Base-by-base conservation (phyloP, 306 rosid species). In the Glycine soja region DNA sequence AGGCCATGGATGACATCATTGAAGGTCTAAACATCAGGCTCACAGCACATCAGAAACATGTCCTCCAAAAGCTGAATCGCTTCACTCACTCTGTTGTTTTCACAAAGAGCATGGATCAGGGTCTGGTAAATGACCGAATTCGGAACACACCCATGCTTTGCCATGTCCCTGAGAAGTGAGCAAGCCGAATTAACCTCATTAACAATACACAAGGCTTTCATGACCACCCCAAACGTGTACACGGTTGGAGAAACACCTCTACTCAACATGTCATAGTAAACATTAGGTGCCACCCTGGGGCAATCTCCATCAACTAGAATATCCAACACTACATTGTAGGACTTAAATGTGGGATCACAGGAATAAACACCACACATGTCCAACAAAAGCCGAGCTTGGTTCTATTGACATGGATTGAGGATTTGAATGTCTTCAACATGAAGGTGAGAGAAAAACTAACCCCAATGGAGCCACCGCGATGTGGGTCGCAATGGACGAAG, bases 41-140 rank as follows among this genome's bases (percentile, higher is more conserved):
- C 67, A 77, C 99, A 95, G 14, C 96, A 94, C 98, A 95, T 95
- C 83, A 93, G 78, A 82, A 90, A 84, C 99, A 95, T 93, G 79
- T 95, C 99, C 79, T 93, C 98, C 72, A 95, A 83, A 50, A 95
- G 91, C 70, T 42, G 87, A 86, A 82, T n/a, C 1, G 97, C 96
- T 65, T 95, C 98, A 83, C 57, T 88, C 50, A 88, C 94, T 63
- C 88, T 85, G 36, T 88, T 86, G 80, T 69, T 93, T 83, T 83
- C 86, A 18, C 91, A 86, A 30, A 89, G 93, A 32, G 96, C 89
- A 59, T 95, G 98, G 85, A 95, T 95, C 57, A 95, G 64, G 61
- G 97, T 95, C 71, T 95, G 99, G 82, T 95, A 95, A 80, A 95
- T 85, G 72, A 91, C 78, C 0, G 98, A 93, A 90, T 75, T 93